phyloP scores from a whole-genome alignment of 2,329 filamentous ascomycete genomes.

The Verticillium albo-atrum region DNA sequence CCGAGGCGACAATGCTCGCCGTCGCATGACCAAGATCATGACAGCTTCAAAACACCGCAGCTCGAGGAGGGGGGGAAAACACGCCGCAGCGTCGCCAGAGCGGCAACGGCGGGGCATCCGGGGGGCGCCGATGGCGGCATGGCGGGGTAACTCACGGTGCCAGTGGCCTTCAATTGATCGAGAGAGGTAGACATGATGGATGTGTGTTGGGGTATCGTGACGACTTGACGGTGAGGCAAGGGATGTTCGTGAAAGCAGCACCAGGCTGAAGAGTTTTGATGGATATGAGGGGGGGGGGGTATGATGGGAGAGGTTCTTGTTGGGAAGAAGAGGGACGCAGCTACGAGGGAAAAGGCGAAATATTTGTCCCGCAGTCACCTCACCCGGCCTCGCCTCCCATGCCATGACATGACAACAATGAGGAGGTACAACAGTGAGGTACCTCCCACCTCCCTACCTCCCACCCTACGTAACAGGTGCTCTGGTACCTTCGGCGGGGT shows the following conservation, averaged over 20 bases:
- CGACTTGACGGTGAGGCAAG: constrained; percentile 1
- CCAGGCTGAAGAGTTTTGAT: constrained; percentile 7
- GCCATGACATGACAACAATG: no score
- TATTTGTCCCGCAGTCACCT: constrained; percentile 1
- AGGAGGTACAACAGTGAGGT: no score
- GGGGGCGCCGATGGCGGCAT: constrained; percentile 23
- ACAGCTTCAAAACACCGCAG: background rate
- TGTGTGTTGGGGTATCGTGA: constrained; percentile 3
- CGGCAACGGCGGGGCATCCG: constrained; percentile 7
- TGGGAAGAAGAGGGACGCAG: background rate
- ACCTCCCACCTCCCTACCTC: no score
- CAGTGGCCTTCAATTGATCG: constrained; percentile 93
- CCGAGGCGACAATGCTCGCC: background rate
- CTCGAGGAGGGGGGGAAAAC: no score
- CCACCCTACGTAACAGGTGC: no score
- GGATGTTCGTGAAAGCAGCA: constrained; percentile 7
- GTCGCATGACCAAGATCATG: background rate
- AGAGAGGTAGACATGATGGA: constrained; percentile 76
- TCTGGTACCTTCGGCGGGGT: background rate
- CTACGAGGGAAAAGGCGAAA: background rate
- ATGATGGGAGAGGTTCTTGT: constrained; percentile 3
- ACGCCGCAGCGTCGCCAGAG: background rate
- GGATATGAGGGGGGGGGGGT: background rate
- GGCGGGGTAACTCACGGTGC: constrained; percentile 69
- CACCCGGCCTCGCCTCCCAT: background rate